Conservation (phyloP, 176 grass and related monocot genomes). For the Themeda triandra region DNA sequence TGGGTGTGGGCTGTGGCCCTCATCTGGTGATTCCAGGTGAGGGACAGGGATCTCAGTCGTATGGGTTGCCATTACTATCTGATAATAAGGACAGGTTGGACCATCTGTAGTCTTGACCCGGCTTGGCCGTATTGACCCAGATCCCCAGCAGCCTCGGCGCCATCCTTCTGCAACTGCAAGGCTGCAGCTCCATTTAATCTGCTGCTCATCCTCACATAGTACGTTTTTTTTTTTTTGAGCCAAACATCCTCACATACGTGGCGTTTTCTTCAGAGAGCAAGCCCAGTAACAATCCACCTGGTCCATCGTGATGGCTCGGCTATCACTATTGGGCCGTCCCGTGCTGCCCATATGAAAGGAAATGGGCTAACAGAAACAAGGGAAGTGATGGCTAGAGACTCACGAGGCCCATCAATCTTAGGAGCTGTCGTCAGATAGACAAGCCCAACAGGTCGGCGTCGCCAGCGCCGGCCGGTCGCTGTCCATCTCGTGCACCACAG, state of each 20-base stretch:
- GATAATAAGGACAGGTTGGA: constrained; percentile 31
- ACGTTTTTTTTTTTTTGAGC: too few relatives aligned
- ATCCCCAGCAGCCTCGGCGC: not conserved
- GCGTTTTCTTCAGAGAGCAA: not conserved
- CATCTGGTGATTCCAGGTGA: constrained; percentile 5
- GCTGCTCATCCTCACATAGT: not conserved
- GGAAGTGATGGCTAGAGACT: not conserved
- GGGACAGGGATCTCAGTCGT: constrained; percentile 13
- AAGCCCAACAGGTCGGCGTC: not conserved
- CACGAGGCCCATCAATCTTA: not conserved
- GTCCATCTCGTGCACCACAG: not conserved
- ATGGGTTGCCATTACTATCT: constrained; percentile 18
- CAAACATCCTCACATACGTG: not conserved
- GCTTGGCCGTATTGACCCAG: constrained; percentile 14
- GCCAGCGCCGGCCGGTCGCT: not conserved
- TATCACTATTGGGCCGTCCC: not conserved
- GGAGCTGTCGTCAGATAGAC: too few relatives aligned
- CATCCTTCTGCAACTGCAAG: not conserved
- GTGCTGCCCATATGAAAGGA: not conserved
- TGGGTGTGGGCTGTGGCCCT: not conserved
- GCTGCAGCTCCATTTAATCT: not conserved
- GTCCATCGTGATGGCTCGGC: not conserved
- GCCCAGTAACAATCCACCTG: not conserved
- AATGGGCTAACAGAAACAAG: too few relatives aligned
- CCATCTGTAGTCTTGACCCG: constrained; percentile 20